phyloP scores from a whole-genome alignment of 495 filamentous ascomycete species.

The Achaetomiella virescens region DNA sequence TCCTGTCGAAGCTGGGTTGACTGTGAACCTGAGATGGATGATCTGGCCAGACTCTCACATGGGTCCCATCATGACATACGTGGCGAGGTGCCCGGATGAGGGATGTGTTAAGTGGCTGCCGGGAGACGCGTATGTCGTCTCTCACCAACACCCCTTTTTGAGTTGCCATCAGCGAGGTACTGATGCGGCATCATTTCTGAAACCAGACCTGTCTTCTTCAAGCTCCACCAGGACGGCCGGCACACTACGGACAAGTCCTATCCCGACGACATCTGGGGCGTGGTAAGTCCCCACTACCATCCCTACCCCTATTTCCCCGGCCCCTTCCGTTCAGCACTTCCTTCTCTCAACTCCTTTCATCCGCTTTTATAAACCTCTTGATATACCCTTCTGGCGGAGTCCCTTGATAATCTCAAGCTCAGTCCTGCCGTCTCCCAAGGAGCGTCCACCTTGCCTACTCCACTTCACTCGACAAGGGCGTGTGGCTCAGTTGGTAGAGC shows the following conservation, averaged over 20 bases:
- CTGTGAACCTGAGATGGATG: slow-evolving; percentile 56
- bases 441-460: too few relatives aligned
- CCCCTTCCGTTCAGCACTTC: too few relatives aligned
- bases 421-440: too few relatives aligned
- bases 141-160: neutral
- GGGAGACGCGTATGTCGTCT: slow-evolving; percentile 19
- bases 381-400: too few relatives aligned
- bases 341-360: too few relatives aligned
- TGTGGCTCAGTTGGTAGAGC: too few relatives aligned
- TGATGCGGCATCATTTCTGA: slow-evolving; percentile 29
- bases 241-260: slow-evolving; percentile 38
- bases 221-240: slow-evolving; percentile 54
- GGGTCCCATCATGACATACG: slow-evolving; percentile 55
- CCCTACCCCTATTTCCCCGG: neutral
- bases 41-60: slow-evolving; percentile 53
- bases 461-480: too few relatives aligned
- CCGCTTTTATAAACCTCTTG: too few relatives aligned
- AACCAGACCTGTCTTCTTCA: slow-evolving; percentile 49
- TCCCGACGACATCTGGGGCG: slow-evolving; percentile 24
- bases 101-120: slow-evolving; percentile 16
- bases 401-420: too few relatives aligned
- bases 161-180: too few relatives aligned
- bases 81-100: slow-evolving; percentile 30
- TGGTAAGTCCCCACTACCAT: slow-evolving; percentile 15
- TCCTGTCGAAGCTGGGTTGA: slow-evolving; percentile 45